A percentile compares a stretch with the other conserved stretches of the same genome.
phyloP scores from a whole-genome alignment of 164 flowering plant species.

The Vitis cinerea region DNA sequence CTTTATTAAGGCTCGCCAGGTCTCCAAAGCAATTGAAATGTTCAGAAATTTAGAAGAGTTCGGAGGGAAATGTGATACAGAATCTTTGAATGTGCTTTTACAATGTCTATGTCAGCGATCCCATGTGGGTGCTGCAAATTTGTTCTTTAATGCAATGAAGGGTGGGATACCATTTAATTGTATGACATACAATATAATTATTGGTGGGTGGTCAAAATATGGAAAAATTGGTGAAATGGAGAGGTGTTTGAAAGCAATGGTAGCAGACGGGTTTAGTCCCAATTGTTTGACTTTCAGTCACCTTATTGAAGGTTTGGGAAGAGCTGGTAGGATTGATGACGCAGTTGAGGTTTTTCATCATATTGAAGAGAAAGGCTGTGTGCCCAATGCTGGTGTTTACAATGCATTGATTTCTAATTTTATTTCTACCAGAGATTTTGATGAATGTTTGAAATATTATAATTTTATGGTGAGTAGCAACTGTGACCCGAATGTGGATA shows the following conservation, averaged over 20 bases:
- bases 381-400: constrained; percentile 44
- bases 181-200: constrained; percentile 52
- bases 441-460: constrained; percentile 56
- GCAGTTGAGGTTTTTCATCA: constrained; percentile 56
- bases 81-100: constrained; percentile 60
- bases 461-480: constrained; percentile 41
- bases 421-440: constrained; percentile 44
- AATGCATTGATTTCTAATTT: constrained; percentile 75
- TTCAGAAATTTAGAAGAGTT: constrained; percentile 50
- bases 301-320: constrained; percentile 73
- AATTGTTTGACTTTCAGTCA: constrained; percentile 54
- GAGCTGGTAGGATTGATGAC: constrained; percentile 63
- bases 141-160: constrained; percentile 44
- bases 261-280: constrained; percentile 53
- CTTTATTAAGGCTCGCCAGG: constrained; percentile 48
- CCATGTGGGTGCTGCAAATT: constrained; percentile 62
- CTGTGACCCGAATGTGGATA: constrained; percentile 58
- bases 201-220: constrained; percentile 74
- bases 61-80: constrained; percentile 46
- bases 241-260: constrained; percentile 54
- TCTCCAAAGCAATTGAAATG: constrained; percentile 55
- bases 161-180: constrained; percentile 47
- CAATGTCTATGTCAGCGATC: constrained; percentile 56
- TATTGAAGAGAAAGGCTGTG: constrained; percentile 52
- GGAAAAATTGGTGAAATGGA: constrained; percentile 64